Evolutionary conservation across 2,329 filamentous ascomycete genomes (phyloP).

Genomic region (Penicillium sp.): DNA sequence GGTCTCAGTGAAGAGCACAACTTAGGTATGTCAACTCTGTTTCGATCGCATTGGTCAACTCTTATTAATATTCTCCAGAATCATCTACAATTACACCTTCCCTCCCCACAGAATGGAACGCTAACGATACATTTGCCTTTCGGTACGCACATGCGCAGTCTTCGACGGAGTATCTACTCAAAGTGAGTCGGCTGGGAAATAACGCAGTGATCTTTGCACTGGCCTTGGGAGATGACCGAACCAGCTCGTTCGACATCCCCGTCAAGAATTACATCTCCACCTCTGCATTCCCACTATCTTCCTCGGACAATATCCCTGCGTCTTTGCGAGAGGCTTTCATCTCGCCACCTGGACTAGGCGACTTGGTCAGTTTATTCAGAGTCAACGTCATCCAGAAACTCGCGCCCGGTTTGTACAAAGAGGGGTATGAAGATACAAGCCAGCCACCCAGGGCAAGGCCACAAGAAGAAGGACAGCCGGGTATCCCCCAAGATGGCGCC

Average conservation of each 20-base stretch:
- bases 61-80: slow-evolving; percentile 18
- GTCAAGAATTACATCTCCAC: slow-evolving; percentile 71
- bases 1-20: slow-evolving; percentile 81
- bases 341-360: slow-evolving; percentile 64
- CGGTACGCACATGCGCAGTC: slow-evolving; percentile 84
- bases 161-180: slow-evolving; percentile 77
- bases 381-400: slow-evolving; percentile 80
- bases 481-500: slow-evolving; percentile 52
- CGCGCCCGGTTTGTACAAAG: slow-evolving; percentile 70
- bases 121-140: slow-evolving; percentile 69
- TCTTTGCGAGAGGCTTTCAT: slow-evolving; percentile 65
- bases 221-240: slow-evolving; percentile 75
- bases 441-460: slow-evolving; percentile 39
- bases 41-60: neutral
- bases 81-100: slow-evolving; percentile 34
- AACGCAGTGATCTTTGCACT: slow-evolving; percentile 83
- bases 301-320: slow-evolving; percentile 29
- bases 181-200: slow-evolving; percentile 74
- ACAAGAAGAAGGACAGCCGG: slow-evolving; percentile 41
- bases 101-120: slow-evolving; percentile 78
- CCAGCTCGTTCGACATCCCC: slow-evolving; percentile 71
- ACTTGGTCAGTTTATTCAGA: slow-evolving; percentile 71
- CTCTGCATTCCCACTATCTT: slow-evolving; percentile 54
- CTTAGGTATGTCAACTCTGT: slow-evolving; percentile 51
- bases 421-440: slow-evolving; percentile 67